Evolutionary conservation across 495 filamentous ascomycete species (phyloP), one percentile per base, ranked within the genome.

Genomic region (Penicillium soppii): DNA sequence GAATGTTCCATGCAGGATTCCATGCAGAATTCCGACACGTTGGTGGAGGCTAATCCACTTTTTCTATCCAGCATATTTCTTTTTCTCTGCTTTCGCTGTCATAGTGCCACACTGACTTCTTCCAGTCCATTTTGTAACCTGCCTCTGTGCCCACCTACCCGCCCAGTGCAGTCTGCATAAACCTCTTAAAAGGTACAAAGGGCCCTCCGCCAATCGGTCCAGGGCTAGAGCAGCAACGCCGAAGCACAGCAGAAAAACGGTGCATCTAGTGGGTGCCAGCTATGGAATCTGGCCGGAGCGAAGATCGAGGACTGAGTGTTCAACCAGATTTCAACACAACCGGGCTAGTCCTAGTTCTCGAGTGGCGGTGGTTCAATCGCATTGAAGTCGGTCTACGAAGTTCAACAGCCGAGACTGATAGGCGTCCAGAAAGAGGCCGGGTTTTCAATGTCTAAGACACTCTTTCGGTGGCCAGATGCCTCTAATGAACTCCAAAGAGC

Each of bases 1-100:
- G 68, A 71, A 71, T 12, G 41, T 71, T 74, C 69, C 51, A 66
- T 66, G 64, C 65, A 71, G 51, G 50, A 66, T 74, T 74, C 69
- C 63, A 53, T 72, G 69, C 69, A 72, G 59, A 29, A 42, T 9
- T 50, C 52, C 43, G 51, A 59, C 58, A 60, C 50, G 53, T 58
- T 52, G 42, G 56, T 62, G 59, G 59, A 57, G 53, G 53, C 38
- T 41, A 17, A 48, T 35, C 42, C 29, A 47, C 42, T 42, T 51
- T 43, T 21, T 54, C 29, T 46, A 8, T 39, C 17, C 30, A 6
- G 13, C 20, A 27, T 30, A 29, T 38, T 54, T 33, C 12, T 38
- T 47, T n/a, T 38, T 50, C n/a, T 21, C n/a, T 25, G n/a, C 5
- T 38, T 33, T 13, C 35, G 37, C 36, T 16, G 47, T 22, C 37